Percentiles rank a stretch among this genome's conserved stretches.
These are phyloP conservation scores for Populus hybrid DNA, from an alignment of 441 rosid species.

Conservation along the genomic window DNA sequence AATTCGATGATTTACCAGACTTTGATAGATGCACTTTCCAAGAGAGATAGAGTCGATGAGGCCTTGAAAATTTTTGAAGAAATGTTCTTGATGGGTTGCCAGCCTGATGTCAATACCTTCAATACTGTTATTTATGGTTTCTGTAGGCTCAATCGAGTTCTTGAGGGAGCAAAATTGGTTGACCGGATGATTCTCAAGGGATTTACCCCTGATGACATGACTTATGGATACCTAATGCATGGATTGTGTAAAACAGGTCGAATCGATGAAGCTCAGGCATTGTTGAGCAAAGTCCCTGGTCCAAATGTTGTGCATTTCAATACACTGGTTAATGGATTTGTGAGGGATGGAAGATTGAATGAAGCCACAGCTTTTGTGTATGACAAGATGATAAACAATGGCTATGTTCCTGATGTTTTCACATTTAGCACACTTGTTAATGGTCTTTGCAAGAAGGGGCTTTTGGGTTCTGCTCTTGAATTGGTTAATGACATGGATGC, in stretches of 20 bases:
- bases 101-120: constrained; percentile 76
- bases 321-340: constrained; percentile 67
- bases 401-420: constrained; percentile 48
- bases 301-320: constrained; percentile 57
- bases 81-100: constrained; percentile 82
- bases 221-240: constrained; percentile 67
- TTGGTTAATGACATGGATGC: constrained; percentile 47
- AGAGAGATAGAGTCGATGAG: constrained; percentile 60
- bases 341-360: constrained; percentile 49
- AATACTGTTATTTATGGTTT: constrained; percentile 67
- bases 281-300: constrained; percentile 41
- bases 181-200: constrained; percentile 74
- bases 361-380: constrained; percentile 57
- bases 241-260: constrained; percentile 58
- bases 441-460: constrained; percentile 71
- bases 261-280: constrained; percentile 66
- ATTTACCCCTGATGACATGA: constrained; percentile 54
- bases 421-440: constrained; percentile 60
- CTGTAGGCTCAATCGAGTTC: constrained; percentile 60
- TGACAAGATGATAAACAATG: constrained; percentile 32
- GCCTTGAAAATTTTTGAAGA: constrained; percentile 69
- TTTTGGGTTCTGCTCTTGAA: constrained; percentile 54
- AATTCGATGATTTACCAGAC: constrained; percentile 72
- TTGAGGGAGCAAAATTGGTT: constrained; percentile 70
- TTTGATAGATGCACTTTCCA: constrained; percentile 66